Base-by-base conservation (phyloP, 306 rosid species). In the Cucurbita maxima region DNA sequence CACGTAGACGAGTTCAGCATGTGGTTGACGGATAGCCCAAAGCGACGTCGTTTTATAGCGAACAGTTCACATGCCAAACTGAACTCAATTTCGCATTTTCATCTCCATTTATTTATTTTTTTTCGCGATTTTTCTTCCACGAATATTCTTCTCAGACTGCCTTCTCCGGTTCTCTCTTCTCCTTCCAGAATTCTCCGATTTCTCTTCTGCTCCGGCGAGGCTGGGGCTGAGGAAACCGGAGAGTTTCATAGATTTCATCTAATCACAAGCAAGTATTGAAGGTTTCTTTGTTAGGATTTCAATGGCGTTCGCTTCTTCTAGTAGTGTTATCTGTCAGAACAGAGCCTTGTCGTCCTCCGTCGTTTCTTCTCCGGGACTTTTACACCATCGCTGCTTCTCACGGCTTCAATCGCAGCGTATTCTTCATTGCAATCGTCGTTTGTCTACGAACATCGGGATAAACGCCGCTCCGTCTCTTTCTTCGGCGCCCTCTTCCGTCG, bases 231-330 rank as follows among this genome's bases (percentile, higher is more conserved):
- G 20, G 73, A 20, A 14, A 20, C 40, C 18, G 73, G 73, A 44
- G 73, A 47, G 13, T 54, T 55, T 18, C 53, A 0, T 10, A n/a
- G 15, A 16, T 36, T 72, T 53, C 58, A 37, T 52, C 47, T 38
- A 72, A 36, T 53, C 14, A 15, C 18, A 14, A 48, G 2, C 58
- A 13, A 15, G 30, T 50, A 14, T 22, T 22, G 16, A 16, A 36
- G 51, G 56, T 60, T 56, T 64, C 5, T 52, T 53, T 76, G 3
- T 18, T 18, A 4, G 18, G 55, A 74, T 74, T 74, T 50, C 22
- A 45, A 76, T 83, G 86, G 80, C 85, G 36, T 63, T 80, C 58
- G 76, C 85, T 81, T 58, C 86, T 81, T 54, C 78, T 22, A 75
- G 76, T 47, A 44, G 78, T 71, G 34, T 79, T 54, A 72, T 75